phyloP scores from a whole-genome alignment of 1,284 basidiomycete species.

The Athelia psychrophila region DNA sequence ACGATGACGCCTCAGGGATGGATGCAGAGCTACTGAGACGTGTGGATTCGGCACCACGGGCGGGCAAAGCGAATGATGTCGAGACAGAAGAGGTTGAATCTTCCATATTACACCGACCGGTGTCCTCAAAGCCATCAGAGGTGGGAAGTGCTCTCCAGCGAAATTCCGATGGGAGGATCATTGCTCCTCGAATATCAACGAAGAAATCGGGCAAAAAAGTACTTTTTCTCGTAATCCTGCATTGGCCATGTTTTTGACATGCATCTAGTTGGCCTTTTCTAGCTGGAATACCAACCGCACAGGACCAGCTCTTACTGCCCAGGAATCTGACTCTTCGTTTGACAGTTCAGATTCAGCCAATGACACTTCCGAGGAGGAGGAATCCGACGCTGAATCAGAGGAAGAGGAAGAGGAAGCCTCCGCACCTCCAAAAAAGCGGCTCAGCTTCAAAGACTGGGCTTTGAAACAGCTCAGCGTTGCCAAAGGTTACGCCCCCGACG shows the following conservation, averaged over 20 bases:
- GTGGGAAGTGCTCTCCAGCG: conserved; percentile 61
- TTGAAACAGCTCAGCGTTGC: conserved; percentile 64
- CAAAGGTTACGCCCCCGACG: conserved; percentile 44
- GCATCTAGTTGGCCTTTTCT: conserved; percentile 30
- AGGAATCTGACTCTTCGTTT: conserved; percentile 63
- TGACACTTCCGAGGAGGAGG: conserved; percentile 41
- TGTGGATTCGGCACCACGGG: conserved; percentile 1
- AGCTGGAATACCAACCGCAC: conserved; percentile 35
- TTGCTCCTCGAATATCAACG: conserved; percentile 44
- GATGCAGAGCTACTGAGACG: conserved; percentile 1
- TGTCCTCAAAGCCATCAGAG: conserved; percentile 10
- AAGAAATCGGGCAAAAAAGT: conserved; percentile 43
- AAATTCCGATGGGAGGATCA: conserved; percentile 54
- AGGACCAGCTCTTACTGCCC: conserved; percentile 7
- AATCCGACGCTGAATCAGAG: conserved; percentile 20
- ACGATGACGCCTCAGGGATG: conserved; percentile 18
- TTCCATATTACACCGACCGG: neutral
- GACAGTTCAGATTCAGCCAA: conserved; percentile 74
- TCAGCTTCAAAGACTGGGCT: conserved; percentile 86
- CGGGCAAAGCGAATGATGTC: neutral
- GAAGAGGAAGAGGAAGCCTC: conserved; percentile 16
- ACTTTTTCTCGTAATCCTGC: conserved; percentile 6
- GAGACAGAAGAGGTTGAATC: neutral
- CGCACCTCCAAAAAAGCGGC: conserved; percentile 29
- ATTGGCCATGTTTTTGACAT: conserved; percentile 1